Percentiles rank a stretch among this genome's conserved stretches.
These are phyloP conservation scores for Candida quercuum DNA, from an alignment of 805 yeast genomes.

Conservation along the genomic window DNA sequence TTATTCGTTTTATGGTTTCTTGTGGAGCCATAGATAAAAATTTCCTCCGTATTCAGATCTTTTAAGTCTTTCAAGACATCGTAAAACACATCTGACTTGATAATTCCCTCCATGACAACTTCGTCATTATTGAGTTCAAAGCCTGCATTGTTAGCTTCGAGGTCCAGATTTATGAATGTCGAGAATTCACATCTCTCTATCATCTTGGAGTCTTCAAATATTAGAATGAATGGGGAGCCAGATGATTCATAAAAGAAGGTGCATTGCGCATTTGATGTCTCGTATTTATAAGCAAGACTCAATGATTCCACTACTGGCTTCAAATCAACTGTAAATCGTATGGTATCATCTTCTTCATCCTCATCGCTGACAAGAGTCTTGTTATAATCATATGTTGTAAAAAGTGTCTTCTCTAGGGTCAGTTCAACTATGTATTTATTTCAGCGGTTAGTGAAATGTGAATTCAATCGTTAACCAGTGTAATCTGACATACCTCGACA, in stretches of 20 bases:
- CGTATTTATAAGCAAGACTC: constrained; percentile 33
- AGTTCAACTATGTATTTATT: constrained; percentile 28
- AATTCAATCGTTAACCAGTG: background rate
- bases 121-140: constrained; percentile 39
- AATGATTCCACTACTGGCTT: constrained; percentile 46
- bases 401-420: constrained; percentile 31
- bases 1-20: constrained; percentile 17
- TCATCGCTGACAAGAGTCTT: constrained; percentile 5
- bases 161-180: constrained; percentile 32
- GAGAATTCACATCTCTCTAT: constrained; percentile 53
- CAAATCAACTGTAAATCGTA: constrained; percentile 39
- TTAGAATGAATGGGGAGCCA: constrained; percentile 49
- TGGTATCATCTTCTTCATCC: constrained; percentile 18
- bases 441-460: no score
- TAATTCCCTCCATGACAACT: constrained; percentile 44
- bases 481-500: constrained; percentile 12
- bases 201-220: constrained; percentile 49
- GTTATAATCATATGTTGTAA: constrained; percentile 27
- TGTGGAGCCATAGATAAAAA: constrained; percentile 40
- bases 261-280: constrained; percentile 33
- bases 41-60: constrained; percentile 46
- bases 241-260: constrained; percentile 43
- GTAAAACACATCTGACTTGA: constrained; percentile 47
- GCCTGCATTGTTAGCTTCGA: constrained; percentile 29
- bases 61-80: constrained; percentile 52